These are phyloP conservation scores for Apiospora phragmitis DNA, from an alignment of 2,329 filamentous ascomycete genomes.

Conservation along the genomic window DNA sequence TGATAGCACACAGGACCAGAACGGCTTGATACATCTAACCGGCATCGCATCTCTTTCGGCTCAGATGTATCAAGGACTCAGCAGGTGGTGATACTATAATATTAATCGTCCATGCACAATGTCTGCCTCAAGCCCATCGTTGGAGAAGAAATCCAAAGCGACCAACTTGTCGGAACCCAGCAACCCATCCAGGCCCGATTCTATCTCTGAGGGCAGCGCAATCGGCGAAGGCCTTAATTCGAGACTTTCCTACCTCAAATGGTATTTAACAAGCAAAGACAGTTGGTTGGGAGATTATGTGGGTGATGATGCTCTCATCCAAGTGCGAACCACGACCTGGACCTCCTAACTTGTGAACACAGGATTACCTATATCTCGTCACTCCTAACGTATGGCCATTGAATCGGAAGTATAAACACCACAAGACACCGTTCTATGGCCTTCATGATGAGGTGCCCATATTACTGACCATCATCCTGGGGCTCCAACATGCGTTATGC, in stretches of 20 bases:
- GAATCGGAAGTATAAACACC: conserved; percentile 50
- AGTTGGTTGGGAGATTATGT: conserved; percentile 42
- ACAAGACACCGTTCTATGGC: conserved; percentile 67
- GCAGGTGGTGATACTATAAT: background rate
- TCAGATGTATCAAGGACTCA: background rate
- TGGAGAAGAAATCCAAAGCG: conserved; percentile 3
- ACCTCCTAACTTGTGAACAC: background rate
- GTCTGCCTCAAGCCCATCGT: background rate
- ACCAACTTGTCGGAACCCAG: background rate
- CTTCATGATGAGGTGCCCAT: conserved; percentile 69
- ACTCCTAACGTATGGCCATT: conserved; percentile 59
- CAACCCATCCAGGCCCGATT: background rate
- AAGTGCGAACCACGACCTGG: background rate
- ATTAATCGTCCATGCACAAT: background rate
- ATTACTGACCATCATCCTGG: conserved; percentile 64
- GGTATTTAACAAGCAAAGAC: conserved; percentile 35
- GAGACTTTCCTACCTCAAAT: conserved; percentile 25
- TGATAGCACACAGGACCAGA: background rate
- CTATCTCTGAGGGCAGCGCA: background rate
- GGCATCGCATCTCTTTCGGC: background rate
- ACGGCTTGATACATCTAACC: background rate
- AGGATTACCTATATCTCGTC: conserved; percentile 40
- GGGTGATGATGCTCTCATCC: conserved; percentile 5
- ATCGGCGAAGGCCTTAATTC: background rate
- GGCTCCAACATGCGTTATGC: conserved; percentile 68